Evolutionary conservation across 78 protist species (phyloP).

Genomic region (Cyanophora paradoxa): DNA sequence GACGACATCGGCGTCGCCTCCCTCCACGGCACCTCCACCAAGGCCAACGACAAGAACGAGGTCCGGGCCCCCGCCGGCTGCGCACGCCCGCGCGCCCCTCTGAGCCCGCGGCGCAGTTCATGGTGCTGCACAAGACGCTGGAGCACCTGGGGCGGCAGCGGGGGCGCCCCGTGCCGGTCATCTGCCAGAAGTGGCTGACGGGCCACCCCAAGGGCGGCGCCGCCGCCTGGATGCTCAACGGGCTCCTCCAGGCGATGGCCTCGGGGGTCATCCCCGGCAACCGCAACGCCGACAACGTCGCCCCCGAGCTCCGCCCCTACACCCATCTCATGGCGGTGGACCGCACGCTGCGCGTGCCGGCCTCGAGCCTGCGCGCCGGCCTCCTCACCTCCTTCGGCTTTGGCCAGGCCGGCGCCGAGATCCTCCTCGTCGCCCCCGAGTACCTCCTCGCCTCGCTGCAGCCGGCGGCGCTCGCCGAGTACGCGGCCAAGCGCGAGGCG

Average conservation of each 20-base stretch:
- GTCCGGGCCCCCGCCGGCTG: constrained; percentile 16
- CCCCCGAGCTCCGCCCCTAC: constrained; percentile 12
- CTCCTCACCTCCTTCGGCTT: constrained; percentile 56
- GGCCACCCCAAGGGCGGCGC: too few species aligned
- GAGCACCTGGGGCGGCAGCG: too few species aligned
- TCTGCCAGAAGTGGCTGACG: too few species aligned
- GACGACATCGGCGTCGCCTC: constrained; percentile 50
- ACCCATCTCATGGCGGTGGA: constrained; percentile 7
- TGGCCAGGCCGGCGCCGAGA: constrained; percentile 61
- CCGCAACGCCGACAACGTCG: too few species aligned
- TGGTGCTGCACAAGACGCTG: constrained; percentile 53
- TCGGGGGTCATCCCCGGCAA: too few species aligned
- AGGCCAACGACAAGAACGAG: constrained; percentile 54
- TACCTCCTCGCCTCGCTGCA: constrained; percentile 23
- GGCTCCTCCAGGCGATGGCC: too few species aligned
- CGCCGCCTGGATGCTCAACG: too few species aligned
- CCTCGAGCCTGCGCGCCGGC: constrained; percentile 24
- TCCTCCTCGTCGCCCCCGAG: constrained; percentile 41
- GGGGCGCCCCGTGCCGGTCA: too few species aligned
- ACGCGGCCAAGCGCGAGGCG: constrained; percentile 11
- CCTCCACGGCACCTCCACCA: too few species aligned
- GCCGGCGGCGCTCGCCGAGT: not conserved
- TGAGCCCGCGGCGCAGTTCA: constrained; percentile 21
- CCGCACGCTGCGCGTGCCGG: too few species aligned
- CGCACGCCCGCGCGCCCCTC: constrained; percentile 40